phyloP scores from a whole-genome alignment of 2,329 filamentous ascomycete species.

The Diaporthe nobilis region DNA sequence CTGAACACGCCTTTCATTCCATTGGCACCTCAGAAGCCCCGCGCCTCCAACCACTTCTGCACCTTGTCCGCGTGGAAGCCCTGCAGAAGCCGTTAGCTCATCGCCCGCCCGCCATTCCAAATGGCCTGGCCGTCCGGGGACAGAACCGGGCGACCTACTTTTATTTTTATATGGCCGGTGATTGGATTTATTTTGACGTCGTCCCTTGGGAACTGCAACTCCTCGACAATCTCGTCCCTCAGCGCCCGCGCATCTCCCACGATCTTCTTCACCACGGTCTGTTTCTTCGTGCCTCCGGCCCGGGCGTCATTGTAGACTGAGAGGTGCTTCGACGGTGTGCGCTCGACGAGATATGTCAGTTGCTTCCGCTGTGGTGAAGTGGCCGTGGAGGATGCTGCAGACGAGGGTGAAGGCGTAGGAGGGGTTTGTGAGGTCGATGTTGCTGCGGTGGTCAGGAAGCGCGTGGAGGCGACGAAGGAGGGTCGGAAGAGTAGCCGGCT shows the following conservation, averaged over 20 bases:
- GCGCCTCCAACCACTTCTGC: slow-evolving; percentile 41
- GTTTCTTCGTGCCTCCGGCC: slow-evolving; percentile 80
- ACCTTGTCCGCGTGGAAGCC: slow-evolving; percentile 40
- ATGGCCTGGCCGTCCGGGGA: neutral
- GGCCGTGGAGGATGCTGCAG: slow-evolving; percentile 30
- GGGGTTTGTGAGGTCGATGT: slow-evolving; percentile 20
- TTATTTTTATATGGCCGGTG: slow-evolving; percentile 82
- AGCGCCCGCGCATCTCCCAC: slow-evolving; percentile 79
- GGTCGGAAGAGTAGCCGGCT: slow-evolving; percentile 33
- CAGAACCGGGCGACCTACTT: slow-evolving; percentile 63
- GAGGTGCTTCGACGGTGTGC: slow-evolving; percentile 78
- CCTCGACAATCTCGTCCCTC: slow-evolving; percentile 72
- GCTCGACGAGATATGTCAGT: slow-evolving; percentile 78
- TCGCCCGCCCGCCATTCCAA: neutral
- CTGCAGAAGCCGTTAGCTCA: slow-evolving; percentile 17
- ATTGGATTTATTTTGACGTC: slow-evolving; percentile 69
- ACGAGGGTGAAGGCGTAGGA: slow-evolving; percentile 39
- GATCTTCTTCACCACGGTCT: slow-evolving; percentile 84
- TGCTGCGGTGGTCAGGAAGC: slow-evolving; percentile 9
- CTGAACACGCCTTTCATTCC: neutral
- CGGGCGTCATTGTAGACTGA: slow-evolving; percentile 83
- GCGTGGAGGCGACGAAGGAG: slow-evolving; percentile 16
- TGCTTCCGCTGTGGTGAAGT: slow-evolving; percentile 49
- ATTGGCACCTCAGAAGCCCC: slow-evolving; percentile 40
- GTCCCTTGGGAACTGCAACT: slow-evolving; percentile 69